Conservation (phyloP, 768 basidiomycete species). For the Agrocybe pediades region DNA sequence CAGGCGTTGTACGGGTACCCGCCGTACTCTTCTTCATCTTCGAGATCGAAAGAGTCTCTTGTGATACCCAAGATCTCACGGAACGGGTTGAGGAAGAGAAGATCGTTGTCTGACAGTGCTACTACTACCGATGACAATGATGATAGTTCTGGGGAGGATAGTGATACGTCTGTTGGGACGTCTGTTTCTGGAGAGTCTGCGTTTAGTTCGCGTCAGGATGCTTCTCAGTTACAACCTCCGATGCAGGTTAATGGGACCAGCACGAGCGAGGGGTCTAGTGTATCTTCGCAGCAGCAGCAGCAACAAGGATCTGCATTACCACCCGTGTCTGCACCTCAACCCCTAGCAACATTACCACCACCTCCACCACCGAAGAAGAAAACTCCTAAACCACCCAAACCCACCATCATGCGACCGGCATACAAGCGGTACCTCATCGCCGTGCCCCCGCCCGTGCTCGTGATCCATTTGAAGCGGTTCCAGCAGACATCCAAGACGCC, state of each 20-base stretch:
- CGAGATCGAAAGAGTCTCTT: constrained; percentile 25
- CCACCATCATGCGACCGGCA: constrained; percentile 78
- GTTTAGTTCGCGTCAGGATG: constrained; percentile 2
- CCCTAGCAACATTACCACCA: neutral
- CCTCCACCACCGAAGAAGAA: constrained; percentile 22
- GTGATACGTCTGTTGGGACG: constrained; percentile 37
- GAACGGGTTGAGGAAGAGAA: constrained; percentile 4
- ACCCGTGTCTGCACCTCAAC: too few species aligned
- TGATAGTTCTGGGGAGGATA: constrained; percentile 46
- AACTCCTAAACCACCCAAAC: constrained; percentile 42
- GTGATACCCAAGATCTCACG: constrained; percentile 16
- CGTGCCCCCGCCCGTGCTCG: constrained; percentile 81
- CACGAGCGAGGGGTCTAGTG: too few species aligned
- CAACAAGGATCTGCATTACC: too few species aligned
- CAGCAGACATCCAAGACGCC: constrained; percentile 76
- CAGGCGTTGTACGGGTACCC: constrained; percentile 15
- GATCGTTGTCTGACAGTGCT: constrained; percentile 12
- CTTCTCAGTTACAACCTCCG: neutral
- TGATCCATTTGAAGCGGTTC: constrained; percentile 93
- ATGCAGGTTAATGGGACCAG: neutral
- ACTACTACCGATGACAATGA: constrained; percentile 20
- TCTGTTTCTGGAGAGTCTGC: constrained; percentile 25
- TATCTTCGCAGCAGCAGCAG: too few species aligned
- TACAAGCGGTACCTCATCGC: constrained; percentile 96
- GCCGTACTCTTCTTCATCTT: constrained; percentile 7